Conservation (phyloP, 164 flowering plant species). For the Tetrastigma voinierianum region DNA sequence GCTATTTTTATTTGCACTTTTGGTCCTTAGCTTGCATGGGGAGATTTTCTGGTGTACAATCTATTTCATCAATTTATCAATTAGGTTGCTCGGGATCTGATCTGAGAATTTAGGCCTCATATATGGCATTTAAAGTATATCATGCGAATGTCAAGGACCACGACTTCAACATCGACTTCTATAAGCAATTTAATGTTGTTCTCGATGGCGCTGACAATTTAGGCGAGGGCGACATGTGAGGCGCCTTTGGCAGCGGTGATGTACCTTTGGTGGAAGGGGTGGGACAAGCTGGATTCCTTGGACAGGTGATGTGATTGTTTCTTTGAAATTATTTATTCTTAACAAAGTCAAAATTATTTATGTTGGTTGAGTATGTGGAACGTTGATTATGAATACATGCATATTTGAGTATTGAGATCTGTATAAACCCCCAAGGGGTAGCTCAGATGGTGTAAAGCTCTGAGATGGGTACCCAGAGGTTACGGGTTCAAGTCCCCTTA, state of each 20-base stretch:
- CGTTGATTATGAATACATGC: no score
- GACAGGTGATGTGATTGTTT: conserved; percentile 34
- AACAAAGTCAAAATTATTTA: no score
- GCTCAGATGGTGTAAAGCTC: no score
- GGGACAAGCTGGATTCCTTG: conserved; percentile 98
- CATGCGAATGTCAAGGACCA: conserved; percentile 95
- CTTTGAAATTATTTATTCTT: no score
- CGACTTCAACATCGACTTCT: conserved; percentile 88
- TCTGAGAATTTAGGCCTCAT: conserved; percentile 78
- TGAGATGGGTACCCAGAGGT: no score
- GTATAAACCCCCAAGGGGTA: no score
- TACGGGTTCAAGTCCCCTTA: no score
- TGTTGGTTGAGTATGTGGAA: no score
- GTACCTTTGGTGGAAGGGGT: conserved; percentile 95
- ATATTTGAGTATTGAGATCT: no score
- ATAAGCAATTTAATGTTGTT: conserved; percentile 87
- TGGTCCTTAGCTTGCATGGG: not conserved
- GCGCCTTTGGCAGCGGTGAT: conserved; percentile 92
- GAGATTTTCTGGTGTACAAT: not conserved
- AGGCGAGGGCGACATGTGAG: conserved; percentile 97
- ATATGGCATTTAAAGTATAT: conserved; percentile 73
- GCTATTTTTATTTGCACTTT: not conserved
- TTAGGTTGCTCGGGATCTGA: conserved; percentile 98
- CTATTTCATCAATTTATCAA: conserved; percentile 4
- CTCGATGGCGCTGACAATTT: conserved; percentile 94